Evolutionary conservation across 805 yeast species (phyloP).

Genomic region (Yamadazyma tumulicola): DNA sequence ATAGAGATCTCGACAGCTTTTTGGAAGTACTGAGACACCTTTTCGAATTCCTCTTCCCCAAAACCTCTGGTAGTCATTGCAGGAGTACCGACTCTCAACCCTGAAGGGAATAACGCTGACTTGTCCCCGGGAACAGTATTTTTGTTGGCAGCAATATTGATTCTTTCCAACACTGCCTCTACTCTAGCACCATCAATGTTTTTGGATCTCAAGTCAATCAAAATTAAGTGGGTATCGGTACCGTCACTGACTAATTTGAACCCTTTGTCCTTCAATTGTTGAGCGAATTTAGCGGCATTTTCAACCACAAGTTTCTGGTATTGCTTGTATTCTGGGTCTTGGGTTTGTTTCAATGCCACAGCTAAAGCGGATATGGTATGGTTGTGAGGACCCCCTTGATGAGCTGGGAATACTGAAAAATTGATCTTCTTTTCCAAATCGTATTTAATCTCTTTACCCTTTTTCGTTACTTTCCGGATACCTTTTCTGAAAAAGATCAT

Average conservation of each 20-base stretch:
- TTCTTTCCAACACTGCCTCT: slow-evolving; percentile 90
- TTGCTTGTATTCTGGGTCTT: slow-evolving; percentile 82
- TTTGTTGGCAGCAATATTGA: slow-evolving; percentile 94
- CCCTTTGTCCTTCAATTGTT: slow-evolving; percentile 64
- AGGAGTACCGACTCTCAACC: slow-evolving; percentile 96
- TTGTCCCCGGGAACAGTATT: slow-evolving; percentile 98
- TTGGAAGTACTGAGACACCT: slow-evolving; percentile 78
- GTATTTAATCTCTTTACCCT: slow-evolving; percentile 86
- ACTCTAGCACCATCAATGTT: slow-evolving; percentile 96
- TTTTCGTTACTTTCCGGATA: slow-evolving; percentile 77
- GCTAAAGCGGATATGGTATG: slow-evolving; percentile 98
- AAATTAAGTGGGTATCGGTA: slow-evolving; percentile 95
- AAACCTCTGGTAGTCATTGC: slow-evolving; percentile 98
- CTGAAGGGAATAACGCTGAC: slow-evolving; percentile 95
- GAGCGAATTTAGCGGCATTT: slow-evolving; percentile 83
- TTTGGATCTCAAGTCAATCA: slow-evolving; percentile 83
- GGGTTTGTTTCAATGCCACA: slow-evolving; percentile 93
- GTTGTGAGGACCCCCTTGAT: slow-evolving; percentile 99
- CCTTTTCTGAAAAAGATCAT: slow-evolving; percentile 99
- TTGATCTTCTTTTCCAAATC: slow-evolving; percentile 94
- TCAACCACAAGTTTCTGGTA: slow-evolving; percentile 85
- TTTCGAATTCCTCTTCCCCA: slow-evolving; percentile 79
- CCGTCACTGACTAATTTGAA: slow-evolving; percentile 89
- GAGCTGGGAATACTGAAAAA: slow-evolving; percentile 99
- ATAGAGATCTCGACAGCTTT: slow-evolving; percentile 66